phyloP scores from a whole-genome alignment of 768 basidiomycete species.

The Hypholoma fasciculare region DNA sequence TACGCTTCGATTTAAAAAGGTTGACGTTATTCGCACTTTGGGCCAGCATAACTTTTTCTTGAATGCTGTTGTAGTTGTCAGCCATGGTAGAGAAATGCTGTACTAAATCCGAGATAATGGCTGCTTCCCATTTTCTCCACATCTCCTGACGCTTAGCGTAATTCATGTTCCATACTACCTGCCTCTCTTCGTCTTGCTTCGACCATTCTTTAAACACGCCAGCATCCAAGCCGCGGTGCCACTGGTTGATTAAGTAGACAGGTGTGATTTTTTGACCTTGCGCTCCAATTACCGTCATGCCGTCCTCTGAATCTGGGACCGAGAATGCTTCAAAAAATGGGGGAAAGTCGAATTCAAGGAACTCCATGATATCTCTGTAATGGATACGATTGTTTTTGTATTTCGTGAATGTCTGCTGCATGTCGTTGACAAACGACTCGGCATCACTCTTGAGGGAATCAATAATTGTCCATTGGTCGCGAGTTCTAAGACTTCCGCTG shows the following conservation, averaged over 20 bases:
- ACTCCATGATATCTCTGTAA: constrained; percentile 22
- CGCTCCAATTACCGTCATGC: constrained; percentile 45
- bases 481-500: neutral
- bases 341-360: constrained; percentile 52
- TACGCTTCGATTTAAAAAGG: constrained; percentile 44
- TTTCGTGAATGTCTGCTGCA: neutral
- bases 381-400: neutral
- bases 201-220: constrained; percentile 25
- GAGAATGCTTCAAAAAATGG: constrained; percentile 42
- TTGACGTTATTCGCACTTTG: constrained; percentile 18
- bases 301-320: constrained; percentile 39
- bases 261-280: constrained; percentile 32
- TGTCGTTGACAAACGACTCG: neutral
- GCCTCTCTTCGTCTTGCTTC: constrained; percentile 51
- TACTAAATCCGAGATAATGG: constrained; percentile 38
- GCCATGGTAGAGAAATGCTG: constrained; percentile 25
- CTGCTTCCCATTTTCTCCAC: constrained; percentile 4
- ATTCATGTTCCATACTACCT: constrained; percentile 62
- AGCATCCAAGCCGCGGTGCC: constrained; percentile 45
- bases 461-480: constrained; percentile 5
- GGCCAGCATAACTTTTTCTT: neutral
- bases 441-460: neutral
- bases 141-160: constrained; percentile 43
- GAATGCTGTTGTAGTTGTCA: constrained; percentile 34
- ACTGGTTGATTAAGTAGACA: constrained; percentile 48